Conservation (phyloP, 192 early-diverging fungal species). For the Coemansia erecta region DNA sequence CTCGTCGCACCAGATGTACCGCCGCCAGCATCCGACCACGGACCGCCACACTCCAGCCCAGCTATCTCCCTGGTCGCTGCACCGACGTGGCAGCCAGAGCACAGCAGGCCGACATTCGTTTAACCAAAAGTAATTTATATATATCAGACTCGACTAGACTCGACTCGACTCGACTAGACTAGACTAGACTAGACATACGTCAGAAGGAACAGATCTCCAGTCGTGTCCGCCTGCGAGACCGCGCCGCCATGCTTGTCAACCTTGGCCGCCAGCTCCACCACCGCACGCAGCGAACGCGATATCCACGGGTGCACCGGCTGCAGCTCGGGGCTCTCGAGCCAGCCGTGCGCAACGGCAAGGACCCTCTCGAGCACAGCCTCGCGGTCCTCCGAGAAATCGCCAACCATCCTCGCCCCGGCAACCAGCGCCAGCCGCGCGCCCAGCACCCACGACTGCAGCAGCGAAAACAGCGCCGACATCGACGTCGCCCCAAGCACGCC, state of each 20-base stretch:
- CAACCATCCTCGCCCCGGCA: conserved; percentile 16
- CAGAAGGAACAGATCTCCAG: conserved; percentile 33
- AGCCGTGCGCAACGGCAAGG: conserved; percentile 9
- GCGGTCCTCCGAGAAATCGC: background rate
- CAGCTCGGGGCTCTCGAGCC: conserved; percentile 15
- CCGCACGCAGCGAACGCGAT: conserved; percentile 15
- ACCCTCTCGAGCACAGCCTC: conserved; percentile 6
- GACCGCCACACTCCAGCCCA: too few species aligned
- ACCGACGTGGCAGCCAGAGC: background rate
- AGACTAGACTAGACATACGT: conserved; percentile 14
- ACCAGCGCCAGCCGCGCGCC: conserved; percentile 43
- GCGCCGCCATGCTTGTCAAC: background rate
- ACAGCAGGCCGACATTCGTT: background rate
- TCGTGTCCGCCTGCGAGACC: conserved; percentile 19
- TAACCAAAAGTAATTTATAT: background rate
- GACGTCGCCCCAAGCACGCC: conserved; percentile 31
- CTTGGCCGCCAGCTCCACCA: conserved; percentile 1
- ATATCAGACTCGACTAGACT: background rate
- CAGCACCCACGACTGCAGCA: conserved; percentile 48
- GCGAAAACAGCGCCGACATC: conserved; percentile 30
- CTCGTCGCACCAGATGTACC: too few species aligned
- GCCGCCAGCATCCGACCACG: too few species aligned
- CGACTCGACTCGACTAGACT: background rate
- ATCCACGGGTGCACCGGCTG: conserved; percentile 45
- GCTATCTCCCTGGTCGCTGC: too few species aligned